Percentiles rank a stretch among this genome's conserved stretches.
Conservation (phyloP, 768 basidiomycete species). For the Mycena alexandri region DNA sequence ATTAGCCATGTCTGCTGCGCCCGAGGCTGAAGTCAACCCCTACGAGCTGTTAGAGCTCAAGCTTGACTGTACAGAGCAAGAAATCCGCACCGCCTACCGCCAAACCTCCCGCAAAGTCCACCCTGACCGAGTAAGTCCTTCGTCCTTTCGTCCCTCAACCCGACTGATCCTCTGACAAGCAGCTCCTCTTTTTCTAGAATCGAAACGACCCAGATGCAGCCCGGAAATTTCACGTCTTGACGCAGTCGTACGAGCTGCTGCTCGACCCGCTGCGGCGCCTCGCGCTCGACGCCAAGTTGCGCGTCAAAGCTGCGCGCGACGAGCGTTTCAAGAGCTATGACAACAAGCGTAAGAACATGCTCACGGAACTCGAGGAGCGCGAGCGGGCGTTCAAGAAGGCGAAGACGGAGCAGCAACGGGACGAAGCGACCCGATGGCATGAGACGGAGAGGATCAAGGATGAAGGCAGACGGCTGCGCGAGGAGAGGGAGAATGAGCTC, state of each 20-base stretch:
- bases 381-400: constrained; percentile 84
- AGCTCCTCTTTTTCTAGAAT: constrained; percentile 60
- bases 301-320: constrained; percentile 74
- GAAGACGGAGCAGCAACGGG: constrained; percentile 69
- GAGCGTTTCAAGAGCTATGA: constrained; percentile 80
- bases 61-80: constrained; percentile 77
- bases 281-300: constrained; percentile 85
- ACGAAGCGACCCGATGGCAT: constrained; percentile 64
- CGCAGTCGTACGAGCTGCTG: constrained; percentile 82
- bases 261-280: constrained; percentile 85
- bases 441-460: constrained; percentile 83
- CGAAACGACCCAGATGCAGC: constrained; percentile 85
- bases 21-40: constrained; percentile 74
- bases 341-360: constrained; percentile 77
- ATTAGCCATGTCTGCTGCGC: not conserved
- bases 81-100: constrained; percentile 85
- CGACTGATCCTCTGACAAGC: constrained; percentile 32
- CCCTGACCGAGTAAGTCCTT: constrained; percentile 78
- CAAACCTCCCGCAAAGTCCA: constrained; percentile 87
- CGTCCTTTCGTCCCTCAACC: constrained; percentile 14
- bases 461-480: constrained; percentile 74
- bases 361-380: constrained; percentile 84
- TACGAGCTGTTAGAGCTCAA: constrained; percentile 78
- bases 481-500: constrained; percentile 72
- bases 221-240: constrained; percentile 87